Percentiles rank a stretch among this genome's conserved stretches.
These are phyloP conservation scores for Heliocybe sulcata DNA, from an alignment of 1,284 basidiomycete species.

Conservation along the genomic window DNA sequence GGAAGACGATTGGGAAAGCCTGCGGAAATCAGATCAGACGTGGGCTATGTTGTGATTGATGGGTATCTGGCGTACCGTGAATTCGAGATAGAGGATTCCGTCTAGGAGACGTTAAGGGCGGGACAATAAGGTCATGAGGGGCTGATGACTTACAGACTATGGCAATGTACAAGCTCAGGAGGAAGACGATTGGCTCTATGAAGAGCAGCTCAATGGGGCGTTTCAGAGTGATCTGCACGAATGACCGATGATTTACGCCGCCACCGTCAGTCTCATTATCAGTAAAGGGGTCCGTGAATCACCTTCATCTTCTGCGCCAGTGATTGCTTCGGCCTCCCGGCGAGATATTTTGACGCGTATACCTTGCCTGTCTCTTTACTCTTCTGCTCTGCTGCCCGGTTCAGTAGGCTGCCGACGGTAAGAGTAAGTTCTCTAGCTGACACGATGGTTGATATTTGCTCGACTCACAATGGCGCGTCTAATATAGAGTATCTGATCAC, in stretches of 20 bases:
- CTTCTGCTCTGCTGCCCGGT: not conserved
- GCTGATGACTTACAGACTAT: slow-evolving; percentile 4
- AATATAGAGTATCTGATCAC: not conserved
- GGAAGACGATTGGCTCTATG: slow-evolving; percentile 38
- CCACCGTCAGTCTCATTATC: not conserved
- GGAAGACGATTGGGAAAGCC: slow-evolving; percentile 24
- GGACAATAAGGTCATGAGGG: not conserved
- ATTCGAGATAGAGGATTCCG: slow-evolving; percentile 27
- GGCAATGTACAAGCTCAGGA: slow-evolving; percentile 37
- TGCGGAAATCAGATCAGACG: not conserved
- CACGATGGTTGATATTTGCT: no score
- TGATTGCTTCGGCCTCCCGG: not conserved
- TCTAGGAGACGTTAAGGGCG: not conserved
- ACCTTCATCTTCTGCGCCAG: not conserved
- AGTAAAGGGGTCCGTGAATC: not conserved
- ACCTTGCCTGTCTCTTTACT: not conserved
- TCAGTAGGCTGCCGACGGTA: no score
- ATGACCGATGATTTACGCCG: not conserved
- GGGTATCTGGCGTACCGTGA: slow-evolving; percentile 16
- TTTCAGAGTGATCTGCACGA: slow-evolving; percentile 20
- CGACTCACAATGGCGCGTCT: not conserved
- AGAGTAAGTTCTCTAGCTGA: not conserved
- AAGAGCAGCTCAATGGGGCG: slow-evolving; percentile 34
- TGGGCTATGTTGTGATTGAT: not conserved
- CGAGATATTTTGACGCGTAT: not conserved